phyloP scores from a whole-genome alignment of 345 rosid genomes.

The Bruguiera gymnorhiza region DNA sequence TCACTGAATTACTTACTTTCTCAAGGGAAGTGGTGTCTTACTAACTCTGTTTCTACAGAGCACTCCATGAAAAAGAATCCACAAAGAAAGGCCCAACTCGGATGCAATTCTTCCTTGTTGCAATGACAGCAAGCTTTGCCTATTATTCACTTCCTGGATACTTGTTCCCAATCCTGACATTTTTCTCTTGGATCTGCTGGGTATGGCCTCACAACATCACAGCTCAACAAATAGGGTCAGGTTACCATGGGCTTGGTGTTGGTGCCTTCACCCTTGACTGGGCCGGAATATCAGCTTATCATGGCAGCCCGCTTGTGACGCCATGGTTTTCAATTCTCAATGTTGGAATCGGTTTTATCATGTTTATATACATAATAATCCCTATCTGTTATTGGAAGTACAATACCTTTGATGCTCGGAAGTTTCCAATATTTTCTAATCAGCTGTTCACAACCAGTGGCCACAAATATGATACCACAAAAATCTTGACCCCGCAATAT shows the following conservation, averaged over 20 bases:
- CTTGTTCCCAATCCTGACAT: conserved; percentile 34
- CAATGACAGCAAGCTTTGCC: conserved; percentile 37
- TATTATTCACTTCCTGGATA: conserved; percentile 40
- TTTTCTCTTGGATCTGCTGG: conserved; percentile 45
- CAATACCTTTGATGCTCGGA: conserved; percentile 31
- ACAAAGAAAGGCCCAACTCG: conserved; percentile 24
- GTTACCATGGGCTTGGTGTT: conserved; percentile 35
- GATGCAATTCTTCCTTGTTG: conserved; percentile 40
- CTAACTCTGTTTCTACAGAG: conserved; percentile 20
- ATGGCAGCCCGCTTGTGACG: conserved; percentile 34
- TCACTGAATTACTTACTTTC: too few relatives aligned
- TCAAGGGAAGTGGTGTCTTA: too few relatives aligned
- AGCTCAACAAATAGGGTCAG: conserved; percentile 48
- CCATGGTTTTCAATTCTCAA: conserved; percentile 47
- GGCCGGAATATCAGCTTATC: conserved; percentile 35
- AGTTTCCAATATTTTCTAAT: conserved; percentile 37
- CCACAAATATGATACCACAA: conserved; percentile 45
- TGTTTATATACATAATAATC: conserved; percentile 30
- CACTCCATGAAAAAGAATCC: conserved; percentile 40
- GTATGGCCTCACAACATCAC: conserved; percentile 38
- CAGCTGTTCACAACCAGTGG: conserved; percentile 31
- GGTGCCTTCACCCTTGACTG: conserved; percentile 43
- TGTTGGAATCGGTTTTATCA: conserved; percentile 33
- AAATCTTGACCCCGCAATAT: conserved; percentile 55
- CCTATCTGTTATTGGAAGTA: conserved; percentile 41